Conservation (phyloP, 495 filamentous ascomycete species). For the Neurospora sp. region DNA sequence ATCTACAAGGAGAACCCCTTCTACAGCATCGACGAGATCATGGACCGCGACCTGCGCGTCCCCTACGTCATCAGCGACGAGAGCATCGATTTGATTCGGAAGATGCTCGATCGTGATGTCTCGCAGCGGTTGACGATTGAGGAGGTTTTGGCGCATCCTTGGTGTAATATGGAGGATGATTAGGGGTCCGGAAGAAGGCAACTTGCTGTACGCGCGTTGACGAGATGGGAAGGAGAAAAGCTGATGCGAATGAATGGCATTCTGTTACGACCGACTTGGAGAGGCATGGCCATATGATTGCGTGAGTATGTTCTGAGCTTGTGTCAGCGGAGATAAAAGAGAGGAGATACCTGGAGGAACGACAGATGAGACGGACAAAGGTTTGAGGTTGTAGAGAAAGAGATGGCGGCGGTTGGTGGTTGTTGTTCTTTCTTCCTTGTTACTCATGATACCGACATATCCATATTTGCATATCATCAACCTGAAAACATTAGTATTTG, state of each 20-base stretch:
- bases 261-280: background rate
- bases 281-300: background rate
- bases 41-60: conserved; percentile 89
- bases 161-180: conserved; percentile 41
- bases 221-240: background rate
- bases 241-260: background rate
- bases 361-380: background rate
- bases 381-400: too few species aligned
- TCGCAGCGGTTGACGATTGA: conserved; percentile 70
- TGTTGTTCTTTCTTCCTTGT: background rate
- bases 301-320: background rate
- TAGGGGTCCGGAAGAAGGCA: background rate
- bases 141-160: conserved; percentile 76
- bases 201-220: background rate
- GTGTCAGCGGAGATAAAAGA: background rate
- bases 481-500: background rate
- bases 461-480: background rate
- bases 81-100: conserved; percentile 78
- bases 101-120: conserved; percentile 88
- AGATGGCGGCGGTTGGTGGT: background rate
- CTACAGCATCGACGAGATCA: conserved; percentile 98
- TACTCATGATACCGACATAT: background rate
- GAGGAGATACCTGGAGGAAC: background rate
- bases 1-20: conserved; percentile 99
- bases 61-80: conserved; percentile 86